phyloP scores from a whole-genome alignment of 768 basidiomycete genomes.

The Hypholoma fasciculare region DNA sequence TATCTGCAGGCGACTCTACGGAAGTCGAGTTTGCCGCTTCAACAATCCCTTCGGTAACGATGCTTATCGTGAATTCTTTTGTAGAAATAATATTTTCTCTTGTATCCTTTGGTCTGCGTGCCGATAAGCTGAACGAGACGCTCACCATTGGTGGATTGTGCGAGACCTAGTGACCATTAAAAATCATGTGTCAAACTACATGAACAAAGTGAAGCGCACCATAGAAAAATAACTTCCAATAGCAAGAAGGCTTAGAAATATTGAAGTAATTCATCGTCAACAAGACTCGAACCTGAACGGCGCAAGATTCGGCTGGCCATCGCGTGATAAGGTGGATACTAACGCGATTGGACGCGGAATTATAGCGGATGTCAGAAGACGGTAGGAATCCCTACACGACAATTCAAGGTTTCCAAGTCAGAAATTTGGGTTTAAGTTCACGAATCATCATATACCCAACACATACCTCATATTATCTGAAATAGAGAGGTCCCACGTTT shows the following conservation, averaged over 20 bases:
- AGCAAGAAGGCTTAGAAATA: conserved; percentile 6
- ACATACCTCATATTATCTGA: conserved; percentile 11
- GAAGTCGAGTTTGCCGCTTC: conserved; percentile 59
- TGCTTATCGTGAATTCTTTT: conserved; percentile 70
- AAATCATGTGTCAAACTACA: conserved; percentile 2
- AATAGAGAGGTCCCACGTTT: conserved; percentile 37
- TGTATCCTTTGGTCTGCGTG: conserved; percentile 55
- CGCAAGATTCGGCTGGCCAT: conserved; percentile 59
- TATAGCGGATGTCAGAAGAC: conserved; percentile 56
- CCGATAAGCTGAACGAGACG: conserved; percentile 53
- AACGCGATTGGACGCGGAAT: conserved; percentile 70
- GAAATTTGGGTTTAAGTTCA: neutral
- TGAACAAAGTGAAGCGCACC: conserved; percentile 27
- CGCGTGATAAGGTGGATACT: conserved; percentile 55
- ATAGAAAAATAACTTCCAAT: conserved; percentile 59
- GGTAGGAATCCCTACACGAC: conserved; percentile 39
- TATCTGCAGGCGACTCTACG: conserved; percentile 51
- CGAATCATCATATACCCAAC: neutral
- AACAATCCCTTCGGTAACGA: conserved; percentile 66
- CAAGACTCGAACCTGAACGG: conserved; percentile 54
- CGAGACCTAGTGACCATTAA: conserved; percentile 40
- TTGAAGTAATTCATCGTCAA: neutral
- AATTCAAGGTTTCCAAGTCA: neutral
- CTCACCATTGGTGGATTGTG: conserved; percentile 68
- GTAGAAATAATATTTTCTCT: conserved; percentile 63